phyloP scores from a whole-genome alignment of 2,329 filamentous ascomycete genomes.

The Cucurbitaria berberidis region DNA sequence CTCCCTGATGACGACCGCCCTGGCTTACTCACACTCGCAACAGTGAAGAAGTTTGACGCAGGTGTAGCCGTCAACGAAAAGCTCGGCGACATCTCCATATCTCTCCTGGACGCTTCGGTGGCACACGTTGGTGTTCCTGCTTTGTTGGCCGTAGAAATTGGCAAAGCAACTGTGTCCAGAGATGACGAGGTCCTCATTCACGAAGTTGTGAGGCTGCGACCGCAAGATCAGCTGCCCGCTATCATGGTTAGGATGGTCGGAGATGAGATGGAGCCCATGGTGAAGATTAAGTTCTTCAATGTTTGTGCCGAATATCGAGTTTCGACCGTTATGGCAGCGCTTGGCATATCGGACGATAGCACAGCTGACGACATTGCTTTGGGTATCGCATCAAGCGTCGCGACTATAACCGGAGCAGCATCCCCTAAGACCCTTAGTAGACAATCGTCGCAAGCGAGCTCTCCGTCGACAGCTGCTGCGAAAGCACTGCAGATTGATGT shows the following conservation, averaged over 20 bases:
- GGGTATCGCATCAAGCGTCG: constrained; percentile 79
- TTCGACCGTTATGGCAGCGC: constrained; percentile 77
- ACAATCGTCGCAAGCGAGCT: constrained; percentile 36
- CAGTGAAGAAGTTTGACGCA: constrained; percentile 68
- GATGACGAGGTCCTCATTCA: constrained; percentile 78
- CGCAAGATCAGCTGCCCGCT: constrained; percentile 62
- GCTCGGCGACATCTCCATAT: constrained; percentile 65
- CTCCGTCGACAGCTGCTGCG: constrained; percentile 18
- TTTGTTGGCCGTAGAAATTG: constrained; percentile 78
- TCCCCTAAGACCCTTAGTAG: constrained; percentile 53
- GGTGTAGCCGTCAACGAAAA: constrained; percentile 69
- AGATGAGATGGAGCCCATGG: constrained; percentile 89
- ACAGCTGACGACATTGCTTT: constrained; percentile 71
- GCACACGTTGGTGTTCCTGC: constrained; percentile 80
- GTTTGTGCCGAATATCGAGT: constrained; percentile 88
- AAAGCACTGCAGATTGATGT: constrained; percentile 69
- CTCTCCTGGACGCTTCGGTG: constrained; percentile 32
- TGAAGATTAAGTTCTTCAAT: constrained; percentile 88
- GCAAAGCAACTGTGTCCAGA: constrained; percentile 65
- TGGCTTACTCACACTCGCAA: constrained; percentile 77
- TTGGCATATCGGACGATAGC: constrained; percentile 71
- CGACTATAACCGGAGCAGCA: constrained; percentile 72
- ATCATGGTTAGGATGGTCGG: constrained; percentile 90
- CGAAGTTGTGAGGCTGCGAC: constrained; percentile 56
- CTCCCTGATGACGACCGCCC: constrained; percentile 94